phyloP scores from a whole-genome alignment of 1,284 basidiomycete genomes.

The Trichosporon ovoides region DNA sequence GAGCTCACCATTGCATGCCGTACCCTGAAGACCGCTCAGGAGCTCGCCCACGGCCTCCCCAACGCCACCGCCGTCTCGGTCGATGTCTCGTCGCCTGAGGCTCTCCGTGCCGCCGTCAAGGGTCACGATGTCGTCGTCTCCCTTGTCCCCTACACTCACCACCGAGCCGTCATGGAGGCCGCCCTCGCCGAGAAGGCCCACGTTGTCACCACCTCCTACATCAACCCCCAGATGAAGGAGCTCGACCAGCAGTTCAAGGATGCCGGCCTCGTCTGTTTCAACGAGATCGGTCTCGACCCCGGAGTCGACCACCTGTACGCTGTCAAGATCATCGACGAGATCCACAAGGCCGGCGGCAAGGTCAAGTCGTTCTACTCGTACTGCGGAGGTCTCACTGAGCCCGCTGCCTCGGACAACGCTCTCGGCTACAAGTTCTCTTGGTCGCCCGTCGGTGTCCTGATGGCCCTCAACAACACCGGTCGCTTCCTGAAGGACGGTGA shows the following conservation, averaged over 20 bases:
- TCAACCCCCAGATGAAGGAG: slow-evolving; percentile 80
- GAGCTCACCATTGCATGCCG: slow-evolving; percentile 80
- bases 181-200: slow-evolving; percentile 86
- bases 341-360: slow-evolving; percentile 90
- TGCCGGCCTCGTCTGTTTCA: slow-evolving; percentile 91
- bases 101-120: slow-evolving; percentile 73
- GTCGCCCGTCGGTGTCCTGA: slow-evolving; percentile 93
- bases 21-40: slow-evolving; percentile 68
- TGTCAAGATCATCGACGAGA: slow-evolving; percentile 91
- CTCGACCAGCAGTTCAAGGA: slow-evolving; percentile 77
- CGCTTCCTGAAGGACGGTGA: slow-evolving; percentile 69
- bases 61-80: slow-evolving; percentile 70
- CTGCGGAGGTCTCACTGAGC: slow-evolving; percentile 93
- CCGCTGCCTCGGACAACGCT: slow-evolving; percentile 78
- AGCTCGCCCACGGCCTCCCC: slow-evolving; percentile 64
- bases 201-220: slow-evolving; percentile 95
- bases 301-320: slow-evolving; percentile 88
- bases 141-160: slow-evolving; percentile 92
- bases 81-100: slow-evolving; percentile 69
- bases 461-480: slow-evolving; percentile 88
- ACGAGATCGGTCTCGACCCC: slow-evolving; percentile 82
- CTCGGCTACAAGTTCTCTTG: slow-evolving; percentile 99
- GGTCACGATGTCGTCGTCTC: slow-evolving; percentile 92
- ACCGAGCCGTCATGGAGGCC: slow-evolving; percentile 85
- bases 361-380: slow-evolving; percentile 92